These are phyloP conservation scores for Nissolia schottii DNA, from an alignment of 306 rosid species.

Conservation along the genomic window DNA sequence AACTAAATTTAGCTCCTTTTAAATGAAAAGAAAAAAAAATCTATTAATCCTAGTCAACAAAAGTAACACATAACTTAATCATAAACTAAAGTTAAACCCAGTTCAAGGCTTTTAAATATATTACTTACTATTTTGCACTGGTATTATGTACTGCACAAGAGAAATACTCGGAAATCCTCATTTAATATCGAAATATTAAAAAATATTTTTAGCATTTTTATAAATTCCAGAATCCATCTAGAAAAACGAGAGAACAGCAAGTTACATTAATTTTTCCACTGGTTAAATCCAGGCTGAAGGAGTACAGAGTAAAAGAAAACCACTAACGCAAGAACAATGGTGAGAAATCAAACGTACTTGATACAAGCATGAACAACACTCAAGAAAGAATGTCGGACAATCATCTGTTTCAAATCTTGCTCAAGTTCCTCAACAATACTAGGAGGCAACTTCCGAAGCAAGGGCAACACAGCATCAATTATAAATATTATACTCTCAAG, in stretches of 20 bases:
- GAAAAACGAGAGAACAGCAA: slow-evolving; percentile 3
- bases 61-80: not conserved
- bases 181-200: not conserved
- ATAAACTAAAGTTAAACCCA: not conserved
- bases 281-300: slow-evolving; percentile 14
- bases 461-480: slow-evolving; percentile 88
- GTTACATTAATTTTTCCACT: not conserved
- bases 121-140: slow-evolving; percentile 8
- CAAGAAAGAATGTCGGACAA: slow-evolving; percentile 87
- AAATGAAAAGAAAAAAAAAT: too few relatives aligned
- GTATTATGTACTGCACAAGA: not conserved
- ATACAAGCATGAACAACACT: slow-evolving; percentile 98
- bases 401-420: slow-evolving; percentile 92
- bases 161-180: slow-evolving; percentile 8
- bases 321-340: not conserved
- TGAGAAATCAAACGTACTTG: slow-evolving; percentile 52
- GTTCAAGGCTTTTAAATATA: slow-evolving; percentile 14
- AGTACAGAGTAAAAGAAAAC: slow-evolving; percentile 14
- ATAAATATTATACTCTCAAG: slow-evolving; percentile 89
- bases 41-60: slow-evolving; percentile 8
- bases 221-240: not conserved
- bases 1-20: too few relatives aligned
- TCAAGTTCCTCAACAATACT: slow-evolving; percentile 86
- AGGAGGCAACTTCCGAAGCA: slow-evolving; percentile 72
- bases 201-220: not conserved